Conservation (phyloP, 2,329 filamentous ascomycete genomes). For the Akanthomyces muscarius region DNA sequence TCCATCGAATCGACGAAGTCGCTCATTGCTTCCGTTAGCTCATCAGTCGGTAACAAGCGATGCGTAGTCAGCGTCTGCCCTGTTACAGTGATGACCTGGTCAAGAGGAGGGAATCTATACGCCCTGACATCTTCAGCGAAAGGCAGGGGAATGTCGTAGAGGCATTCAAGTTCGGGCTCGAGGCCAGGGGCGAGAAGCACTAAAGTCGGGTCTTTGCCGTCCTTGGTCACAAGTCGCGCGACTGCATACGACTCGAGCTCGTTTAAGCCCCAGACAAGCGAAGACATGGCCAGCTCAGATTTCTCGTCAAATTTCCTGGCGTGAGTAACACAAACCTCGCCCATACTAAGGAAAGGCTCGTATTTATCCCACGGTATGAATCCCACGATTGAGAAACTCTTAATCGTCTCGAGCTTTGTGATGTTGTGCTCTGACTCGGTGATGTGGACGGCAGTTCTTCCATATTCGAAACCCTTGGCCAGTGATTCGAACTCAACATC, state of each 20-base stretch:
- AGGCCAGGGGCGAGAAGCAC: constrained; percentile 77
- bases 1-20: constrained; percentile 94
- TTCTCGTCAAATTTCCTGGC: constrained; percentile 75
- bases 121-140: constrained; percentile 87
- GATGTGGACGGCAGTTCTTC: constrained; percentile 85
- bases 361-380: constrained; percentile 78
- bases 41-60: constrained; percentile 71
- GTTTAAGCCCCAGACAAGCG: constrained; percentile 80
- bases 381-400: constrained; percentile 76
- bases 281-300: constrained; percentile 79
- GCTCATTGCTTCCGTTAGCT: constrained; percentile 77
- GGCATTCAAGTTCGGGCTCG: constrained; percentile 73
- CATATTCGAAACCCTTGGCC: constrained; percentile 93
- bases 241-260: constrained; percentile 84
- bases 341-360: constrained; percentile 81
- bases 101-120: constrained; percentile 89
- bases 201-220: constrained; percentile 72
- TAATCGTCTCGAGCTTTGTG: constrained; percentile 76
- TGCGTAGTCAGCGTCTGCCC: constrained; percentile 78
- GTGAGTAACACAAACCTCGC: constrained; percentile 72
- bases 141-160: constrained; percentile 85
- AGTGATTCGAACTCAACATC: constrained; percentile 80
- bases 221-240: constrained; percentile 79
- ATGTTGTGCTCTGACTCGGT: constrained; percentile 81
- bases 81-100: constrained; percentile 81